Evolutionary conservation across 2,329 filamentous ascomycete species (phyloP), one percentile per base, ranked within the genome.

Genomic region (Sporothrix globosa): DNA sequence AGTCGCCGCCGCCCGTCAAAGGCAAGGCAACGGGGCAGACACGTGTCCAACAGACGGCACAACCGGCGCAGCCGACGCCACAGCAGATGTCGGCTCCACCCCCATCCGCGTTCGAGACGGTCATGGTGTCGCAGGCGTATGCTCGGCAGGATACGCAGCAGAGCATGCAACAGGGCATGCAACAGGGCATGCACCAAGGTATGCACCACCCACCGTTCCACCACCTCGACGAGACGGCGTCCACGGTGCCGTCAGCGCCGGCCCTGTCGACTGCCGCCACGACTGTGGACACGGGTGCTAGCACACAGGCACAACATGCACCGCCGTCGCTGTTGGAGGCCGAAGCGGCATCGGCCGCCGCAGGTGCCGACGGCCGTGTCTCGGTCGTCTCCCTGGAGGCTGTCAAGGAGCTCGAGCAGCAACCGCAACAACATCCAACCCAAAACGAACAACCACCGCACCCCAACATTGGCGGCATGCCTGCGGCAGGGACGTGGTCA

Each of bases 291-390:
- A 52, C 61, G 3, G 44, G 44, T 19, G 17, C 34, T 34, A 6
- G 34, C 34, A 4, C 24, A 3, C 19, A 17, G 21, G 46, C 48
- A 24, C 34, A 21, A 13, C 39, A 2, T 24, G 34, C 50, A 14
- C 34, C 52, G 13, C 41, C 60, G 1, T 63, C 60, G 2, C 13
- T 63, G 13, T 63, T 63, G 48, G 60, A 48, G 34, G 60, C 19
- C n/a, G n/a, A n/a, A n/a, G n/a, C n/a, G n/a, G n/a, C n/a, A n/a
- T n/a, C n/a, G n/a, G n/a, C n/a, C n/a, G n/a, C n/a, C n/a, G n/a
- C n/a, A n/a, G n/a, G n/a, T n/a, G n/a, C n/a, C 6, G 63, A 50
- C 19, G 68, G 58, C 39, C 24, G 24, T 41, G 60, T 65, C 21
- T 69, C 60, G 24, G 58, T 53, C 10, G 34, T 61, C 5, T 61